Evolutionary conservation across 2,329 filamentous ascomycete species (phyloP), one percentile per base, ranked within the genome.

Genomic region (Teratosphaeria viscida): DNA sequence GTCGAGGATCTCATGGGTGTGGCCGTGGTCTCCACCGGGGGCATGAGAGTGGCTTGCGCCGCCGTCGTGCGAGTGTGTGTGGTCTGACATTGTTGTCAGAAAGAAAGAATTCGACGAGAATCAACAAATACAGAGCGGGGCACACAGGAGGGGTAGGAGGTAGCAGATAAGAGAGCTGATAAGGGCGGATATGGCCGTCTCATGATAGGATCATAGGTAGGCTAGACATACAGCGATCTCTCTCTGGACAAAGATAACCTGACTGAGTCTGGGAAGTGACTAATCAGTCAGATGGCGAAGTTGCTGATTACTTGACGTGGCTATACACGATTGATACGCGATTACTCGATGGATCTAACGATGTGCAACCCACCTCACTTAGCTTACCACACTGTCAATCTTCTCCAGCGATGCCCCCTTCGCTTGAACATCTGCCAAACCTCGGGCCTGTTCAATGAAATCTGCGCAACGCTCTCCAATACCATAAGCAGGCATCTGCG

Each of bases 1-100:
- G 70, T 94, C 87, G 66, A 96, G 87, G 70, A 97, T 91, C 79
- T 97, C 94, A 74, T 97, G 94, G 1, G 87, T 89, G 78, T 99
- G 94, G 68, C 94, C 94, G 74, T 97, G 94, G 71, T 92, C 88
- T 58, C 80, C 81, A 62, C 70, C 73, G 60, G 71, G 70, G 19
- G 16, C 53, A 52, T 72, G 69, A 3, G 66, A 67, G 56, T 75
- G 72, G 52, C 76, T 79, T 19, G 43, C 5, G 63, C 72, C 73
- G 47, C 76, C 74, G 54, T 75, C 74, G 71, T 83, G 80, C 65
- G 54, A 52, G 56, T 63, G 61, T 16, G 43, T 43, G 43, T 61
- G 56, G 27, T n/a, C 37, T 14, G 61, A 34, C 61, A 62, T 60
- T 19, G 19, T 19, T 49, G 19, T 3, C 19, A n/a, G 8, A 10